Percentiles rank a stretch among this genome's conserved stretches.
These are phyloP conservation scores for Cladosporium sp. DNA, from an alignment of 2,329 filamentous ascomycete genomes.

Conservation along the genomic window DNA sequence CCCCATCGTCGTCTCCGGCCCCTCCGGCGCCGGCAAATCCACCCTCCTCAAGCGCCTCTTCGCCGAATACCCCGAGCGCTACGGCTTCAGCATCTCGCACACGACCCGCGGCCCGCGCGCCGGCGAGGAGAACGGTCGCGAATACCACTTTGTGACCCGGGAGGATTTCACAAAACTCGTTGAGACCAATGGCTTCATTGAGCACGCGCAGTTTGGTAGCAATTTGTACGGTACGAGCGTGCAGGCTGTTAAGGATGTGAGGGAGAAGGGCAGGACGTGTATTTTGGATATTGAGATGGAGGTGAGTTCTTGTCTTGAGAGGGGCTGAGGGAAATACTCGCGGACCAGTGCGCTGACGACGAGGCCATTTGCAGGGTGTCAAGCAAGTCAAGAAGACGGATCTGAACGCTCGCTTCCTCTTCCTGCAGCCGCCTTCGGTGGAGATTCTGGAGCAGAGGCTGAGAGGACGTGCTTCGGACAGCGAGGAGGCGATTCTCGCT, in stretches of 20 bases:
- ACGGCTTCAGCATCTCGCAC: conserved; percentile 59
- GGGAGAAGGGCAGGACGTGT: conserved; percentile 65
- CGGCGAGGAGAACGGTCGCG: conserved; percentile 69
- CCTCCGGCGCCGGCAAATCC: conserved; percentile 76
- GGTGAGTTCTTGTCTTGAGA: conserved; percentile 41
- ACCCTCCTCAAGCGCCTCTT: conserved; percentile 73
- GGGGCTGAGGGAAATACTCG: background rate
- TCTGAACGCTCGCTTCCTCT: conserved; percentile 75
- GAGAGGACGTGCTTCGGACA: conserved; percentile 72
- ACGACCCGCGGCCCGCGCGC: conserved; percentile 75
- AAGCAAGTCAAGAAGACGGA: conserved; percentile 82
- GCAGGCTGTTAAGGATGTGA: conserved; percentile 71
- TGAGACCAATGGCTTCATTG: conserved; percentile 70
- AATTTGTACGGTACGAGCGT: conserved; percentile 87
- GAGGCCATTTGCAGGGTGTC: conserved; percentile 71
- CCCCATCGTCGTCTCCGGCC: conserved; percentile 75
- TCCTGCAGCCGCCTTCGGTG: conserved; percentile 74
- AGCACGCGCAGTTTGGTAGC: conserved; percentile 79
- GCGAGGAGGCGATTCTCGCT: conserved; percentile 65
- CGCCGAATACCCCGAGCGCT: conserved; percentile 60
- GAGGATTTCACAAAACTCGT: conserved; percentile 66
- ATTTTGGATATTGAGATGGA: conserved; percentile 98
- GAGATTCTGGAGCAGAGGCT: conserved; percentile 71
- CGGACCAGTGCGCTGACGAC: too few relatives aligned
- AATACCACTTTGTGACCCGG: conserved; percentile 75